Evolutionary conservation across 1,139 yeast species (phyloP), one percentile per base, ranked within the genome.

Genomic region (Debaryomyces subglobosus): DNA sequence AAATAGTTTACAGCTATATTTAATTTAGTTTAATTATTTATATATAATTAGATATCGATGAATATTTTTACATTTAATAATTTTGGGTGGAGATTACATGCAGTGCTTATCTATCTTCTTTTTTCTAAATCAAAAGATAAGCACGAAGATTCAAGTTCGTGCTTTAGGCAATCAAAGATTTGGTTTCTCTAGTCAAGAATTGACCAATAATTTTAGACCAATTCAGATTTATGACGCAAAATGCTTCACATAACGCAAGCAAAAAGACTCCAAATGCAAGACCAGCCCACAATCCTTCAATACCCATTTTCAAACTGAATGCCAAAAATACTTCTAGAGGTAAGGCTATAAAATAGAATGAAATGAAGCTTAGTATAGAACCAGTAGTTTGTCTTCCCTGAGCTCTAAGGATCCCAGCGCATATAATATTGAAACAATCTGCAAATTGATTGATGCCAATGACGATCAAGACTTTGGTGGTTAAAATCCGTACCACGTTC

Each of bases 391-490:
- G 41, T 25, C 41, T 38, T 2, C 41, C 41, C 16, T 21, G 41
- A 2, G 30, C 41, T 21, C 41, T 38, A 3, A 38, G 41, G 7
- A 38, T 38, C 8, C 41, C 41, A 1, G 41, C 29, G 10, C 41
- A 38, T 16, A 38, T 38, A n/a, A 38, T 38, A 25, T 38, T 38
- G 20, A 38, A 12, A 38, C 41, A 38, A 25, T 38, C 41, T 3
- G 20, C 41, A 12, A 38, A 38, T 16, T 38, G 41, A 21, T 38
- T 38, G 13, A 38, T 25, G 9, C 20, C 29, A 24, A 23, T 25
- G 20, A 38, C 8, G 3, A 20, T 38, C 33, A 38, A 38, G 10
- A 25, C 32, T 38, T 38, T 20, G 8, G 29, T n/a, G 12, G 41
- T 38, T 13, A 38, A 24, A 12, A n/a, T 6, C 20, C n/a, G 20